Conservation (phyloP, 129 eudicot genomes). For the Escallonia herrerae region DNA sequence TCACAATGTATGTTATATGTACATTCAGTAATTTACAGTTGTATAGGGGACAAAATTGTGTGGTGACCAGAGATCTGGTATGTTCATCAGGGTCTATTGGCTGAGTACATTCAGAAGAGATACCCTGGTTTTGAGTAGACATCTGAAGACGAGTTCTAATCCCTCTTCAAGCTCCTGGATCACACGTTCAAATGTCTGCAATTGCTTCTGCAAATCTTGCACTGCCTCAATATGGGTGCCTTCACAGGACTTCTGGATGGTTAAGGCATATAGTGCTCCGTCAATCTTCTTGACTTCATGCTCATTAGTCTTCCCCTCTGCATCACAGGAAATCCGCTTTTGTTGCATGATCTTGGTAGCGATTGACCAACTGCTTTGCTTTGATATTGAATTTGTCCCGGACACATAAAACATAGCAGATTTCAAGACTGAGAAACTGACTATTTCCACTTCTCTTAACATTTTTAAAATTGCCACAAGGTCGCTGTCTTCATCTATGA, state of each 20-base stretch:
- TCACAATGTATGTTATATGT: too few species aligned
- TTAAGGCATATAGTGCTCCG: not conserved
- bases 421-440: too few species aligned
- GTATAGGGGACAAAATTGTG: too few species aligned
- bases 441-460: too few species aligned
- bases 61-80: too few species aligned
- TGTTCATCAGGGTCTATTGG: too few species aligned
- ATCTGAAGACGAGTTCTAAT: conserved; percentile 12
- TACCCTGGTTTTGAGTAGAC: not conserved
- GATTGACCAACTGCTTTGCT: not conserved
- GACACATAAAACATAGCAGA: not conserved
- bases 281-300: not conserved
- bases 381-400: conserved; percentile 12
- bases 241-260: too few species aligned
- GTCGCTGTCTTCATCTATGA: too few species aligned
- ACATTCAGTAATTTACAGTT: too few species aligned
- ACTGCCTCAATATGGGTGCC: too few species aligned
- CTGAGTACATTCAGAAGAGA: not conserved
- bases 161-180: conserved; percentile 11
- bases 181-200: not conserved
- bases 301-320: not conserved
- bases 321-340: not conserved
- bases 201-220: too few species aligned
- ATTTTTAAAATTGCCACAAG: too few species aligned
- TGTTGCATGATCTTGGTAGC: not conserved